Base-by-base conservation (phyloP, 305 asterid genomes). In the Solanum hybrid region DNA sequence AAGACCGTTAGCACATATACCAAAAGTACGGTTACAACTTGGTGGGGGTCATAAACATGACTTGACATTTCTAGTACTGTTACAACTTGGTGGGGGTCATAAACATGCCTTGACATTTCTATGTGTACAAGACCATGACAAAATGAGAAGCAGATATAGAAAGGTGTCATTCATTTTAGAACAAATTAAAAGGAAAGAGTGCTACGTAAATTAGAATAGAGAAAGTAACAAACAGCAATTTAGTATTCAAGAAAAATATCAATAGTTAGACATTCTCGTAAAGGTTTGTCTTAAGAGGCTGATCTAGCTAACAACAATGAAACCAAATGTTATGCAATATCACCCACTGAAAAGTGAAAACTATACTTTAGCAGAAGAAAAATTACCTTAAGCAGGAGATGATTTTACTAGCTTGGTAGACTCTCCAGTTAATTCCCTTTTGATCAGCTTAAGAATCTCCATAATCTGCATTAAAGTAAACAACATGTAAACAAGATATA, bases 361-460 rank as follows among this genome's bases (percentile, higher is more conserved):
- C 65, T 37, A 24, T 72, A 87, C 29, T 45, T n/a, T 31, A 88
- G 87, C 24, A 78, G 87, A 89, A 79, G 79, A 33, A 88, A 72
- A 51, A 84, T 89, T 92, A 95, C 96, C 96, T 90, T 79, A 89
- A 15, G 88, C 89, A 13, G 90, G 90, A 87, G 91, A 73, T 89
- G 78, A 83, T 92, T 93, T 91, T 31, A 80, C 73, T 45, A 90
- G 90, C 92, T 92, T 94, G 61, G 92, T 93, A 89, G 95, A 91
- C 91, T 93, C 98, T 91, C 99, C 98, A 90, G 92, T 95, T 94
- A 96, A 87, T 93, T 97, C 98, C 93, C 98, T 94, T 92, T 94
- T 94, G 89, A 97, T 95, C 91, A 96, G 94, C 93, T 94, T 93
- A 81, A 96, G 98, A 91, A 93, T 94, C 92, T 97, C 98, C 72